Conservation (phyloP, 352 stramenopile species). For the Pythium apleroticum region DNA sequence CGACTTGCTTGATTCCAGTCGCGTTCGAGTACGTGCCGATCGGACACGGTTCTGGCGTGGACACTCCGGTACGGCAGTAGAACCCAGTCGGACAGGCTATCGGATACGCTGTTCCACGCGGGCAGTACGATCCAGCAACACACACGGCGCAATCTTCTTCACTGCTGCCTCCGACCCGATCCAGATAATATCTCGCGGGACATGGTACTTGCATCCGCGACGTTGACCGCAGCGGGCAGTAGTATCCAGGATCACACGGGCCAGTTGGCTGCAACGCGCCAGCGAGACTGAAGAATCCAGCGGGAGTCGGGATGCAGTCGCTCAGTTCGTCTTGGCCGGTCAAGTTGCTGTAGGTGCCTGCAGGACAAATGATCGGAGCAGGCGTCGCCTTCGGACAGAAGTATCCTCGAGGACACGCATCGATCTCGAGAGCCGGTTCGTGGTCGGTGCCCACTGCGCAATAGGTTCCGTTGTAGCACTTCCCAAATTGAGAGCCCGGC, state of each 20-base stretch:
- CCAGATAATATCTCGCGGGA: slow-evolving; percentile 75
- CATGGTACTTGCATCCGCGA: slow-evolving; percentile 75
- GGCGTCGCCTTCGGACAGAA: slow-evolving; percentile 77
- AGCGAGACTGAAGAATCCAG: slow-evolving; percentile 68
- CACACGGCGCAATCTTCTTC: slow-evolving; percentile 79
- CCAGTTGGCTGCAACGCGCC: slow-evolving; percentile 58
- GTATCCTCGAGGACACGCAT: slow-evolving; percentile 80
- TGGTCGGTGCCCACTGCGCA: slow-evolving; percentile 65
- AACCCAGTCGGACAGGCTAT: slow-evolving; percentile 74
- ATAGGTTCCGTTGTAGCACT: slow-evolving; percentile 89
- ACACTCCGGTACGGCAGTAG: slow-evolving; percentile 86
- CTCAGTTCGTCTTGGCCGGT: slow-evolving; percentile 70
- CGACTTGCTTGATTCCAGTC: slow-evolving; percentile 65
- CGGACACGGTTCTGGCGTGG: slow-evolving; percentile 79
- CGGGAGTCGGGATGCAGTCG: slow-evolving; percentile 72
- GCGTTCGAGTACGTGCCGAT: slow-evolving; percentile 89
- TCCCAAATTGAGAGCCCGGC: slow-evolving; percentile 60
- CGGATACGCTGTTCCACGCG: slow-evolving; percentile 59
- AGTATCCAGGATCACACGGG: slow-evolving; percentile 73
- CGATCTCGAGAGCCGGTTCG: slow-evolving; percentile 64
- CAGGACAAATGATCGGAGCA: slow-evolving; percentile 69
- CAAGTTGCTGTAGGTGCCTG: slow-evolving; percentile 84
- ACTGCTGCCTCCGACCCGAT: slow-evolving; percentile 49
- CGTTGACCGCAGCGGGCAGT: slow-evolving; percentile 76
- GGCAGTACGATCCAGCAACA: slow-evolving; percentile 67